A percentile compares a stretch with the other conserved stretches of the same genome.
phyloP scores from a whole-genome alignment of 1,284 basidiomycete genomes.

The Agaricales sp. region DNA sequence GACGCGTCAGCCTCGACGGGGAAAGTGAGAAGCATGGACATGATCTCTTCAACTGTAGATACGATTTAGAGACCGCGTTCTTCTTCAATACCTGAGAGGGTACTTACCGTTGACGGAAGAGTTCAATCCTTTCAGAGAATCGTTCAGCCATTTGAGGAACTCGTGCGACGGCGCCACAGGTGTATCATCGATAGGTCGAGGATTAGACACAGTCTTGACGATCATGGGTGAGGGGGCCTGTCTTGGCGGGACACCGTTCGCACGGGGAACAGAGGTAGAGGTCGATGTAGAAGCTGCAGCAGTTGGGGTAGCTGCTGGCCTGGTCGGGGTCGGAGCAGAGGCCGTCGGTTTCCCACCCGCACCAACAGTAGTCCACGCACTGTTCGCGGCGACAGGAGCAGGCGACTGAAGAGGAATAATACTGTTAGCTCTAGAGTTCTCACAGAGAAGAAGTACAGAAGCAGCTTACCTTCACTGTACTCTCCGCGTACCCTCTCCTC shows the following conservation, averaged over 20 bases:
- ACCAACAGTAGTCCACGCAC: constrained; percentile 84
- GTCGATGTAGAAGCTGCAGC: constrained; percentile 14
- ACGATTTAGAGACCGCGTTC: constrained; percentile 7
- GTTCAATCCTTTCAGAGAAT: constrained; percentile 82
- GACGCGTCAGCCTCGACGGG: constrained; percentile 79
- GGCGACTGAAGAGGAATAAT: too few species aligned
- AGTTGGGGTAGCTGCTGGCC: constrained; percentile 21
- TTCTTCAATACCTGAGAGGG: constrained; percentile 10
- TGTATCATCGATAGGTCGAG: constrained; percentile 46
- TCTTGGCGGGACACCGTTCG: constrained; percentile 24
- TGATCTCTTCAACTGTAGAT: constrained; percentile 78
- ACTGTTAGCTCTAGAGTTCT: too few species aligned
- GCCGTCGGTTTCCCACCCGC: constrained; percentile 55
- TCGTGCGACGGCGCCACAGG: constrained; percentile 69
- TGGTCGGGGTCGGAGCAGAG: constrained; percentile 21
- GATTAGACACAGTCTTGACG: constrained; percentile 26
- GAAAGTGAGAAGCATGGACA: constrained; percentile 85
- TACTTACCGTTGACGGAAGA: constrained; percentile 67
- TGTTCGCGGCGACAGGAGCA: constrained; percentile 17
- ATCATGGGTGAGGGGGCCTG: constrained; percentile 17
- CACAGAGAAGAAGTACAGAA: constrained; percentile 13
- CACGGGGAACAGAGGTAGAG: constrained; percentile 18
- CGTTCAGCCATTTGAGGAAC: constrained; percentile 87
- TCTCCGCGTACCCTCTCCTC: constrained; percentile 73
- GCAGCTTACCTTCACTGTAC: constrained; percentile 55